These are phyloP conservation scores for Fonsecaea pedrosoi DNA, from an alignment of 2,329 filamentous ascomycete species.

Conservation along the genomic window DNA sequence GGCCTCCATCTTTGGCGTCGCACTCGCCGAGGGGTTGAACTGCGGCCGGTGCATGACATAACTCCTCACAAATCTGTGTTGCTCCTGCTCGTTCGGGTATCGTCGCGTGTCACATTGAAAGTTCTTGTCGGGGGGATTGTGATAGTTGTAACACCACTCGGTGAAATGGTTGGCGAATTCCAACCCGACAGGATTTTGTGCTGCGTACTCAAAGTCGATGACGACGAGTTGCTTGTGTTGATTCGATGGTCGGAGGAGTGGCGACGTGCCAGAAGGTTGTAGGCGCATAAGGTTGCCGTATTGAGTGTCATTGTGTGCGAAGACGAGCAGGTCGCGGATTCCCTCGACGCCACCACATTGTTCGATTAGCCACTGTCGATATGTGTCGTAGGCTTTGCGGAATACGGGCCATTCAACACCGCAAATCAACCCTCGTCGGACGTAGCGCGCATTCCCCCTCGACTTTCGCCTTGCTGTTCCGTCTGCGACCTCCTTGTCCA, in stretches of 20 bases:
- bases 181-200: constrained; percentile 80
- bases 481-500: constrained; percentile 52
- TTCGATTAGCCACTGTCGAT: constrained; percentile 74
- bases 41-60: constrained; percentile 84
- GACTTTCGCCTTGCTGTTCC: constrained; percentile 37
- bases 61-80: constrained; percentile 74
- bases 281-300: constrained; percentile 94
- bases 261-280: constrained; percentile 74
- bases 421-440: constrained; percentile 72
- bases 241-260: constrained; percentile 85
- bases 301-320: constrained; percentile 99
- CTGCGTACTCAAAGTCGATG: constrained; percentile 98
- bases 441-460: constrained; percentile 30
- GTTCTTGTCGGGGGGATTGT: constrained; percentile 67
- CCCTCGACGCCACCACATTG: constrained; percentile 71
- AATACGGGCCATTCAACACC: constrained; percentile 84
- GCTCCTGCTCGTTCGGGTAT: constrained; percentile 79
- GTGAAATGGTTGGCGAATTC: constrained; percentile 99
- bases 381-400: constrained; percentile 74
- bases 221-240: constrained; percentile 95
- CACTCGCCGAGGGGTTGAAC: constrained; percentile 61
- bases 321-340: constrained; percentile 78
- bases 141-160: constrained; percentile 99
- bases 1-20: constrained; percentile 56
- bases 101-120: constrained; percentile 70